A percentile compares a stretch with the other conserved stretches of the same genome.
These are phyloP conservation scores for Sclerotinia glacialis DNA, from an alignment of 2,329 filamentous ascomycete genomes.

Conservation along the genomic window DNA sequence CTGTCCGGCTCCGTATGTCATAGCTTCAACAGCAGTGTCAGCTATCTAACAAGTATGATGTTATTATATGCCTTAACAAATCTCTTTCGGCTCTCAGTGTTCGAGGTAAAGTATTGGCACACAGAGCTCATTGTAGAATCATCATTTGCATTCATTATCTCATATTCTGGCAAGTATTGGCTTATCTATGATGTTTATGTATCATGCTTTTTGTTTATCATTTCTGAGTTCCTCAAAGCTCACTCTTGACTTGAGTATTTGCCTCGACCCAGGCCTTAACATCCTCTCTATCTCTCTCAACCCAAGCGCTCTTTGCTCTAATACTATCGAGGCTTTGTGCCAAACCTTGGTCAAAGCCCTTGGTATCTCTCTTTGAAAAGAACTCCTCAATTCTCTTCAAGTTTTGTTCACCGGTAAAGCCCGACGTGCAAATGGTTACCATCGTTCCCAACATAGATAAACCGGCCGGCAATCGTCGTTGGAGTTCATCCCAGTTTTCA, in stretches of 20 bases:
- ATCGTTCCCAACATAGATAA: constrained; percentile 82
- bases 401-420: constrained; percentile 76
- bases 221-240: constrained; percentile 28
- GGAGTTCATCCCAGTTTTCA: constrained; percentile 82
- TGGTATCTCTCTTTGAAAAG: constrained; percentile 79
- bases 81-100: background rate
- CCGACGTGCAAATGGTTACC: constrained; percentile 76
- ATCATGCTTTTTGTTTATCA: background rate
- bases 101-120: background rate
- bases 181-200: background rate
- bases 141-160: background rate
- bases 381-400: constrained; percentile 74
- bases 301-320: constrained; percentile 78
- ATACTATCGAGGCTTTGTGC: constrained; percentile 88
- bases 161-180: background rate
- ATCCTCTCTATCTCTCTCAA: constrained; percentile 72
- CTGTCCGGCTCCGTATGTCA: too few relatives aligned
- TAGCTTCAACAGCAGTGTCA: background rate
- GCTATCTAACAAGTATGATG: background rate
- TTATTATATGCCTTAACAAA: background rate
- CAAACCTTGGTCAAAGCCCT: constrained; percentile 81
- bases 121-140: background rate
- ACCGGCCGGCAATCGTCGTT: constrained; percentile 78
- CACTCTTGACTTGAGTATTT: constrained; percentile 44
- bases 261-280: constrained; percentile 70